Evolutionary conservation across 2,329 filamentous ascomycete genomes (phyloP).

Genomic region (Aspergillus aculeatinus): DNA sequence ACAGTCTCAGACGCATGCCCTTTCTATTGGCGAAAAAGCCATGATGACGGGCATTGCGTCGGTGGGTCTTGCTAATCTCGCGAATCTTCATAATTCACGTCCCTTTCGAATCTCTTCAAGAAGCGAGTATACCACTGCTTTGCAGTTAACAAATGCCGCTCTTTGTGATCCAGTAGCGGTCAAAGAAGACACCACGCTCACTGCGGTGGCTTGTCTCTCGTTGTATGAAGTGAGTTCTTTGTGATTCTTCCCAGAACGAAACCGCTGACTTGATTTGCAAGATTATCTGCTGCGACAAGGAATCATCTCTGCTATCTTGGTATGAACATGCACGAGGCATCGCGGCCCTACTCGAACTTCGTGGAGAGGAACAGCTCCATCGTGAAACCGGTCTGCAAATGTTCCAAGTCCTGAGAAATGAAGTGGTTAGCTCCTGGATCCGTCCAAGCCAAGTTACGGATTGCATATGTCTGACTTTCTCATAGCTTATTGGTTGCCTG

Average conservation of each 20-base stretch:
- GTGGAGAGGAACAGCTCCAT: slow-evolving; percentile 1
- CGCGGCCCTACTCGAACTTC: slow-evolving; percentile 3
- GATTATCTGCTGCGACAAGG: slow-evolving; percentile 1
- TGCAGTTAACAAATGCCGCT: slow-evolving; percentile 2
- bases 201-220: slow-evolving; percentile 1
- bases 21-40: background rate
- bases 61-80: slow-evolving; percentile 2
- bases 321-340: slow-evolving; percentile 1
- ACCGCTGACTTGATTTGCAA: background rate
- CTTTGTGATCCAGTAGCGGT: background rate
- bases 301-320: background rate
- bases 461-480: background rate
- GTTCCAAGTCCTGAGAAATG: slow-evolving; percentile 4
- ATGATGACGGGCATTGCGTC: slow-evolving; percentile 6
- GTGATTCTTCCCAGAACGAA: too few relatives aligned
- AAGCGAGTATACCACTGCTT: slow-evolving; percentile 1
- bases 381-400: background rate
- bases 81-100: background rate
- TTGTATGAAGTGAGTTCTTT: background rate
- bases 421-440: background rate
- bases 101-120: background rate
- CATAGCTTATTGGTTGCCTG: background rate
- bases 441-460: background rate
- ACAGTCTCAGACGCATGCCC: background rate
- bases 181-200: slow-evolving; percentile 4